These are phyloP conservation scores for Scedosporium aurantiacum DNA, from an alignment of 2,329 filamentous ascomycete species.

Conservation along the genomic window DNA sequence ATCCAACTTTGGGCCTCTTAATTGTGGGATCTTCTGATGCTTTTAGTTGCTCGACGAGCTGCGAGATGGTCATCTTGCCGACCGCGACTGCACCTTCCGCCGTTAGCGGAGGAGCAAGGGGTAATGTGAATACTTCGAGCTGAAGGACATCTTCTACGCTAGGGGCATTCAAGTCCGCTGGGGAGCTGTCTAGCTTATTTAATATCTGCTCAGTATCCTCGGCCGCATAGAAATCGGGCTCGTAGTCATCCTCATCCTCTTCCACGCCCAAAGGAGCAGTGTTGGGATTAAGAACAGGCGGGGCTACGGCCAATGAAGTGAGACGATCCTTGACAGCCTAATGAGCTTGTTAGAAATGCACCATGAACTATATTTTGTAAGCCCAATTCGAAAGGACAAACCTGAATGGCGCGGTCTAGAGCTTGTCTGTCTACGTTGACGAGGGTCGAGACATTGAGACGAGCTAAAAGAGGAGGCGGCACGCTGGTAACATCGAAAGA, in stretches of 20 bases:
- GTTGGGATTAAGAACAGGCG: slow-evolving; percentile 41
- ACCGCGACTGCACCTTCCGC: slow-evolving; percentile 30
- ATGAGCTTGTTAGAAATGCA: background rate
- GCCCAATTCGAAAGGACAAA: background rate
- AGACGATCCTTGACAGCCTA: slow-evolving; percentile 36
- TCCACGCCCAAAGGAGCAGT: slow-evolving; percentile 54
- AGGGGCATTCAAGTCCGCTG: slow-evolving; percentile 32
- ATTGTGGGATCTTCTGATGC: slow-evolving; percentile 55
- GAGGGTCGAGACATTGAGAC: slow-evolving; percentile 72
- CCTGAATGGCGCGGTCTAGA: slow-evolving; percentile 10
- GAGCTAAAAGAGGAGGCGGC: slow-evolving; percentile 62
- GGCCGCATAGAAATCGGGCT: slow-evolving; percentile 70
- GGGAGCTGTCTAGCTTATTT: slow-evolving; percentile 63
- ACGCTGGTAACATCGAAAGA: slow-evolving; percentile 76
- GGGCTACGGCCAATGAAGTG: slow-evolving; percentile 30
- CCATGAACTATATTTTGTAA: background rate
- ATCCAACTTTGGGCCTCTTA: slow-evolving; percentile 57
- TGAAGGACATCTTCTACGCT: slow-evolving; percentile 35
- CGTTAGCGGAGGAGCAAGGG: slow-evolving; percentile 63
- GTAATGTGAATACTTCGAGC: slow-evolving; percentile 71
- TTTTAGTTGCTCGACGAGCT: slow-evolving; percentile 35
- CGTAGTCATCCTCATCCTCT: slow-evolving; percentile 76
- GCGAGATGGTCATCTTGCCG: slow-evolving; percentile 10
- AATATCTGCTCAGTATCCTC: slow-evolving; percentile 69
- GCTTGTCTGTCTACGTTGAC: slow-evolving; percentile 9